These are phyloP conservation scores for Phoma sp. DNA, from an alignment of 2,329 filamentous ascomycete genomes.

Conservation along the genomic window DNA sequence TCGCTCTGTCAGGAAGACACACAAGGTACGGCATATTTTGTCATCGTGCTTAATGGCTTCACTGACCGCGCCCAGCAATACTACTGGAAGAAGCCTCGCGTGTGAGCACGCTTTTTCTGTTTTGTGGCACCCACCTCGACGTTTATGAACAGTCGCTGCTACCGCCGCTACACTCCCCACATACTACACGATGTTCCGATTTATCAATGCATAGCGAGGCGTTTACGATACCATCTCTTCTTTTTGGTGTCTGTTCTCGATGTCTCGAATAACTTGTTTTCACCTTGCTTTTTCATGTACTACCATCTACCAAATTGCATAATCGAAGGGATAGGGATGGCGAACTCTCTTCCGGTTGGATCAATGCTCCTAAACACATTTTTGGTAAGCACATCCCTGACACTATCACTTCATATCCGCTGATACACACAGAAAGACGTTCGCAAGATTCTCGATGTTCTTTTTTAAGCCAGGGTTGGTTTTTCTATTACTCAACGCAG, in stretches of 20 bases:
- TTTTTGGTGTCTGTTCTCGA: slow-evolving; percentile 18
- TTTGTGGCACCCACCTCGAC: neutral
- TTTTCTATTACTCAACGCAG: neutral
- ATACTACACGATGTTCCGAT: slow-evolving; percentile 20
- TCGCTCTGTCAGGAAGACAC: slow-evolving; percentile 88
- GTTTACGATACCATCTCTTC: slow-evolving; percentile 43
- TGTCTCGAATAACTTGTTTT: slow-evolving; percentile 7
- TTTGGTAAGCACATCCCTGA: neutral
- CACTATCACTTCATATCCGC: neutral
- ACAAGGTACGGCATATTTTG: slow-evolving; percentile 74
- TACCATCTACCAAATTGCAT: slow-evolving; percentile 29
- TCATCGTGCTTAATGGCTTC: neutral
- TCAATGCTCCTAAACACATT: slow-evolving; percentile 1
- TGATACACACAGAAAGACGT: neutral
- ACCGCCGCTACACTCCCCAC: neutral
- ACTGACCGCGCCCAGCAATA: slow-evolving; percentile 63
- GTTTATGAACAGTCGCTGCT: neutral
- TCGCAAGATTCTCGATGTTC: neutral
- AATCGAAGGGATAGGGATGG: neutral
- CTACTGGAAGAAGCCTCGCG: slow-evolving; percentile 69
- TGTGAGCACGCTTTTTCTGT: slow-evolving; percentile 20
- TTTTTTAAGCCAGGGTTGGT: neutral
- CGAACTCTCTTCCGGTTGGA: neutral
- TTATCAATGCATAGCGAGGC: slow-evolving; percentile 47
- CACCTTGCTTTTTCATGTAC: slow-evolving; percentile 21